Conservation (phyloP, 192 early-diverging fungal species). For the Endogone sp. region DNA sequence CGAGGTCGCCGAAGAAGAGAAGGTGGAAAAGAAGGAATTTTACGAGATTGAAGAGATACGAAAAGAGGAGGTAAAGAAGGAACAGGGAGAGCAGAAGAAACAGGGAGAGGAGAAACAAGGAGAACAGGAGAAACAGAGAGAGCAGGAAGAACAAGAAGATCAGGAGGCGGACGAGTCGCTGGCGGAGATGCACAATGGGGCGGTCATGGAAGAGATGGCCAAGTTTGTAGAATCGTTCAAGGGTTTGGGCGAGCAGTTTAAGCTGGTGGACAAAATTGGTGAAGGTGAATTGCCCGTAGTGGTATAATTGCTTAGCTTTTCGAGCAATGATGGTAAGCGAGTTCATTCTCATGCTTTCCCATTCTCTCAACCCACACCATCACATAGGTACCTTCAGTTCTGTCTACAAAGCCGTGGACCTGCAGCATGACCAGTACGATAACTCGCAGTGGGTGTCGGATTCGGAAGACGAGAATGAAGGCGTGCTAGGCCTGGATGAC, state of each 20-base stretch:
- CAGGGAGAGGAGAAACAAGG: background rate
- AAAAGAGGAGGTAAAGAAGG: too few relatives aligned
- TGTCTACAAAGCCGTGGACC: conserved; percentile 88
- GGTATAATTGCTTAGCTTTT: background rate
- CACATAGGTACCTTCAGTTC: conserved; percentile 80
- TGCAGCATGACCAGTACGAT: conserved; percentile 65
- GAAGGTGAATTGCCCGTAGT: conserved; percentile 63
- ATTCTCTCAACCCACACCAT: background rate
- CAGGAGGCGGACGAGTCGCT: background rate
- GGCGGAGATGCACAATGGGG: background rate
- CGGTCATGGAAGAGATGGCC: background rate
- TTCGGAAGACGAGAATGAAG: conserved; percentile 6
- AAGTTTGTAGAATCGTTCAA: background rate
- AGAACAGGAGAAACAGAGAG: background rate
- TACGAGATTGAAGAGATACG: too few relatives aligned
- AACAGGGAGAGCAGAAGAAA: background rate
- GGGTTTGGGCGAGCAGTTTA: background rate
- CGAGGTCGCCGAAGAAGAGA: too few relatives aligned
- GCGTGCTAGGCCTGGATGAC: background rate
- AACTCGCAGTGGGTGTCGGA: conserved; percentile 63
- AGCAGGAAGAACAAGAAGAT: background rate
- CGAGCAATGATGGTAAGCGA: background rate
- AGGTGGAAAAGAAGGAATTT: too few relatives aligned
- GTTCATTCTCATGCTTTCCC: background rate
- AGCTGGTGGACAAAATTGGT: conserved; percentile 73